These are phyloP conservation scores for Xylaria sp. DNA, from an alignment of 495 filamentous ascomycete genomes.

Conservation along the genomic window DNA sequence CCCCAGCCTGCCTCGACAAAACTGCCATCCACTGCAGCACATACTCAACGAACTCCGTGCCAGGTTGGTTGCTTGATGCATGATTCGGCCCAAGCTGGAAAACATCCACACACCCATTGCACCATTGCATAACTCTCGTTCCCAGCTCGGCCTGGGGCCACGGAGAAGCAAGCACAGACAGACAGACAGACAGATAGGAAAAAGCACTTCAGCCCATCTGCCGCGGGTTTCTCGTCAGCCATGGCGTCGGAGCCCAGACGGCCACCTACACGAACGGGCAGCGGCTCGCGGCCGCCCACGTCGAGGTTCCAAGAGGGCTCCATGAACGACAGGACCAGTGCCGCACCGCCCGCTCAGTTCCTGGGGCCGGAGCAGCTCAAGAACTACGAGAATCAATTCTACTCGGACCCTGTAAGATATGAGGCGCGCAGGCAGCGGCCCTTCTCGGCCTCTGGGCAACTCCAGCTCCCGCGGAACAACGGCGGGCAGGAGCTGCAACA, in stretches of 20 bases:
- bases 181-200: background rate
- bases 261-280: constrained; percentile 37
- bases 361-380: constrained; percentile 56
- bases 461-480: constrained; percentile 1
- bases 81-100: background rate
- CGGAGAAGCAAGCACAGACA: background rate
- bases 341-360: constrained; percentile 70
- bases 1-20: background rate
- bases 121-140: background rate
- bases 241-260: constrained; percentile 35
- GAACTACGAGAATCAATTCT: constrained; percentile 49
- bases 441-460: constrained; percentile 27
- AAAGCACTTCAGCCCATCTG: constrained; percentile 27
- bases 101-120: background rate
- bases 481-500: background rate
- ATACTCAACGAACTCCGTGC: background rate
- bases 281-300: constrained; percentile 55
- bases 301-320: constrained; percentile 72
- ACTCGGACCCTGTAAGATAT: constrained; percentile 22
- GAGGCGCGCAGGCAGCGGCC: constrained; percentile 32
- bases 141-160: background rate
- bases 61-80: background rate
- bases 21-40: constrained; percentile 3
- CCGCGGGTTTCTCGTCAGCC: constrained; percentile 15
- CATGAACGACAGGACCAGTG: constrained; percentile 77